Evolutionary conservation across 441 rosid species (phyloP), one percentile per base, ranked within the genome.

Genomic region (Gossypium lobatum): DNA sequence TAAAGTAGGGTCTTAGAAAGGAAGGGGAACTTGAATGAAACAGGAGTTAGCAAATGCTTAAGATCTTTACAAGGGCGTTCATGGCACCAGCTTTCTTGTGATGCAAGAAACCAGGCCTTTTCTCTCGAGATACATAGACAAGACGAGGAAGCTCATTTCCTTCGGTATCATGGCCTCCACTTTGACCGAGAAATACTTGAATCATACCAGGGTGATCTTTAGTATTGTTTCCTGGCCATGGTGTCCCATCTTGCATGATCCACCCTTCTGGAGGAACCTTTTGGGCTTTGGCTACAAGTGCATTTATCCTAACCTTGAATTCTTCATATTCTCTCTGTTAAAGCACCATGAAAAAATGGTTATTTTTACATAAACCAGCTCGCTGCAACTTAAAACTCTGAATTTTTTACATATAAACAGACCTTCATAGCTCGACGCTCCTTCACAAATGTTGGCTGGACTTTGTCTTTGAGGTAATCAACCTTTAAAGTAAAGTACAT

Each of bases 391-490:
- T 62, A 8, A 28, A 31, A 9, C 39, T 25, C 0, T 3, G 3
- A 18, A 4, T 23, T 11, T 17, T 42, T 48, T 61, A 50, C 57
- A 14, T 37, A 46, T 59, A 13, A 16, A 48, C 85, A 70, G 64
- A 94, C 98, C 97, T 94, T 94, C 97, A 94, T 94, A 34, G 97
- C 97, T 75, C 97, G 82, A 18, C 95, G 89, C 77, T 94, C 97
- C 82, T 94, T 92, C 21, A 94, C 97, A 6, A 94, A 94, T 2
- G 92, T 89, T 3, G 97, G 95, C 72, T 94, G 97, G 77, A 92
- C 94, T 85, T 94, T 94, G 83, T 94, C 97, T 87, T 92, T 88
- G 68, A 94, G 95, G 69, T 94, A 94, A 83, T 94, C 98, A 48
- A 94, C 77, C 80, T 91, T 92, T 54, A 86, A 72, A 25, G 92